Evolutionary conservation across 805 yeast genomes (phyloP), one percentile per base, ranked within the genome.

Genomic region (Lachancea nothofagi): DNA sequence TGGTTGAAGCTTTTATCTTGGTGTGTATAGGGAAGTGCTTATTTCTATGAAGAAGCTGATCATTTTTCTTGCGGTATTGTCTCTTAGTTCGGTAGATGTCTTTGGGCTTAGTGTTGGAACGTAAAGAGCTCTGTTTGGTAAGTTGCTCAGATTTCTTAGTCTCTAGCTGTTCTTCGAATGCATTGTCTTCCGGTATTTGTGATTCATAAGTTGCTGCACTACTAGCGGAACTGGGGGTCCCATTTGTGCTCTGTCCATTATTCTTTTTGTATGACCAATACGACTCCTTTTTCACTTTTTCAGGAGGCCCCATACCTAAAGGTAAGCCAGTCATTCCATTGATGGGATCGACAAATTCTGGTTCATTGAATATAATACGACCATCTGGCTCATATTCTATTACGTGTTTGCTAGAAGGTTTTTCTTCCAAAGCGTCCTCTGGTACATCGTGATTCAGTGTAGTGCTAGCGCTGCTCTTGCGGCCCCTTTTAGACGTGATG

Each of bases 301-400:
- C 60, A 13, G 77, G 74, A 7, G 96, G 96, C 5, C 71, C 69
- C n/a, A 75, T 69, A 47, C 77, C 85, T 39, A 87, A 61, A 3
- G 93, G 82, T 29, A 77, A 67, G 2, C 96, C 96, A 0, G 90
- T 80, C 27, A 77, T 76, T 8, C 73, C 70, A 29, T 84, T 78
- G 8, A 64, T 57, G 0, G 82, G 77, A 26, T 68, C 72, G 1
- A 76, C 72, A 24, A 70, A 57, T 13, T 67, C 69, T 2, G 89
- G 88, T 50, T 85, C 93, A 15, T 65, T 57, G 22, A 57, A 59
- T 17, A 38, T 41, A 24, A 49, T 40, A 5, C 46, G 41, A 19
- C 60, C 60, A n/a, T 48, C 38, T 9, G 47, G 30, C 13, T 29
- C 22, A 21, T 17, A 27, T 24, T 26, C 32, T 12, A 40, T 32